Evolutionary conservation across 1,284 basidiomycete genomes (phyloP).

Genomic region (Ustilago sp.): DNA sequence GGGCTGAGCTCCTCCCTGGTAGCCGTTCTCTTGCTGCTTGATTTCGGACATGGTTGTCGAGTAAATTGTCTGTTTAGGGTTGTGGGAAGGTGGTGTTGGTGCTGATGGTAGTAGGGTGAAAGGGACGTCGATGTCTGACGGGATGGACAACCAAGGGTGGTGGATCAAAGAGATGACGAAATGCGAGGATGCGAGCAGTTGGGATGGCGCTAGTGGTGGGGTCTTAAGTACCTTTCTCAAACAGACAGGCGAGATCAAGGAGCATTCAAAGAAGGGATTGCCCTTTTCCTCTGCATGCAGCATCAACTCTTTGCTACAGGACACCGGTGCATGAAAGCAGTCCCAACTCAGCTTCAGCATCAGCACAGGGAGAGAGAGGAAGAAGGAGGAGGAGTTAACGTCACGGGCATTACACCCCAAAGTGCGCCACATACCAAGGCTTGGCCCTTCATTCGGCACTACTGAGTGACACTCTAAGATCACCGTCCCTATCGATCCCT

Average conservation of each 20-base stretch:
- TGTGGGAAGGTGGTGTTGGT: neutral
- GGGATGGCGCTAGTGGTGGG: neutral
- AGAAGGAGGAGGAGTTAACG: neutral
- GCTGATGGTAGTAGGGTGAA: too few species aligned
- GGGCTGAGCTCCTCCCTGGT: conserved; percentile 48
- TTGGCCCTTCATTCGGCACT: neutral
- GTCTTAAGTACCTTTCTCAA: conserved; percentile 5
- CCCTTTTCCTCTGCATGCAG: neutral
- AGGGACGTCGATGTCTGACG: neutral
- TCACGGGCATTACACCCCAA: neutral
- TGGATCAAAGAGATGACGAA: neutral
- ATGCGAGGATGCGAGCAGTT: neutral
- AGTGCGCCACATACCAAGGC: conserved; percentile 14
- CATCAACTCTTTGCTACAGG: neutral
- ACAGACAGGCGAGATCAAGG: neutral
- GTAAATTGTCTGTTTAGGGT: neutral
- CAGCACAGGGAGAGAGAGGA: neutral
- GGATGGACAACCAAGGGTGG: neutral
- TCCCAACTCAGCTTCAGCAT: neutral
- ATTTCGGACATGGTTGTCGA: conserved; percentile 41
- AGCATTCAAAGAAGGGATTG: neutral
- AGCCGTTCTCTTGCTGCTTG: conserved; percentile 55
- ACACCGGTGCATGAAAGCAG: conserved; percentile 3
- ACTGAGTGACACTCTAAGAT: neutral
- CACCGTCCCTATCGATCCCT: neutral